phyloP scores from a whole-genome alignment of 2,329 filamentous ascomycete species.

The Colletotrichum cereale region DNA sequence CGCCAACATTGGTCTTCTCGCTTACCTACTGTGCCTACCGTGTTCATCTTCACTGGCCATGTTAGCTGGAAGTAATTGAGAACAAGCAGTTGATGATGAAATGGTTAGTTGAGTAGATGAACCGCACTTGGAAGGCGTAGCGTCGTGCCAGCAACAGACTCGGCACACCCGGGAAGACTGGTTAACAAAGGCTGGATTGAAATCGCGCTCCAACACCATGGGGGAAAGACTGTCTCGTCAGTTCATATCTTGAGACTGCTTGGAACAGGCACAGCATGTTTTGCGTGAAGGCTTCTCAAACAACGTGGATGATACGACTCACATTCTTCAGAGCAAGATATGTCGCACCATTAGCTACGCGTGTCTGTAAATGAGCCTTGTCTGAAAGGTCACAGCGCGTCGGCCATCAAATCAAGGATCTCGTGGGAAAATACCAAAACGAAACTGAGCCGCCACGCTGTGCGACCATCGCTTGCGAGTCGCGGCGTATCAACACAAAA shows the following conservation, averaged over 20 bases:
- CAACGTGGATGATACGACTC: not conserved
- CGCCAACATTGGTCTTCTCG: not conserved
- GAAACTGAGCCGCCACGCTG: not conserved
- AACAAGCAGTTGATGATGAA: not conserved
- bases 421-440: fast-evolving
- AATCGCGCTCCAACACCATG: not conserved
- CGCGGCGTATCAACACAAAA: not conserved
- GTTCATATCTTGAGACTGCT: not conserved
- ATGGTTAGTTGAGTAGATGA: not conserved
- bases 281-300: not conserved
- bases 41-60: not conserved
- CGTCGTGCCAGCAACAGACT: not conserved
- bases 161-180: not conserved
- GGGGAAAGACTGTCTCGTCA: fast-evolving
- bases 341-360: not conserved
- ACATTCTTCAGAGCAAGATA: not conserved
- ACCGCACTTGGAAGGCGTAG: not conserved
- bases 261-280: not conserved
- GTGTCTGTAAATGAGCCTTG: not conserved
- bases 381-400: not conserved
- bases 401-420: not conserved
- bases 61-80: not conserved
- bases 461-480: not conserved
- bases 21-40: not conserved
- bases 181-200: not conserved